These are phyloP conservation scores for Ophiosphaerella korrae DNA, from an alignment of 2,329 filamentous ascomycete species.

Conservation along the genomic window DNA sequence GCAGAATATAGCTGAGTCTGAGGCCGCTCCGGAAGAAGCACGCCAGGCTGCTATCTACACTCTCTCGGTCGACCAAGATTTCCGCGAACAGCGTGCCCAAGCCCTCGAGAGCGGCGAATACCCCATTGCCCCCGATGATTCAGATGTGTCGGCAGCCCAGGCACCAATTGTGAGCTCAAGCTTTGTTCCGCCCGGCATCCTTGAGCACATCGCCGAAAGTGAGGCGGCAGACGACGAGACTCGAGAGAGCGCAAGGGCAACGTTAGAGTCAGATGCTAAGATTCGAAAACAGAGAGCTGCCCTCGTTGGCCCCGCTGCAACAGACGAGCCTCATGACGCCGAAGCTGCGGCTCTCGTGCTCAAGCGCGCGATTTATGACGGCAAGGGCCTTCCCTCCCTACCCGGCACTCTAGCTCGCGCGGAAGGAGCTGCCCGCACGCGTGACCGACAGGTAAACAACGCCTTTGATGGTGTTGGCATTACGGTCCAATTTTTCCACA, in stretches of 20 bases:
- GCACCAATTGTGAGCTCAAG: too few relatives aligned
- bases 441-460: slow-evolving; percentile 45
- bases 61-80: background rate
- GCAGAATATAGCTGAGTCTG: background rate
- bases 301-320: background rate
- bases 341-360: background rate
- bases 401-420: slow-evolving; percentile 1
- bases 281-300: background rate
- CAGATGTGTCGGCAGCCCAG: too few relatives aligned
- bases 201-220: too few relatives aligned
- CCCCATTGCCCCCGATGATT: too few relatives aligned
- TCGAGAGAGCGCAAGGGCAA: too few relatives aligned
- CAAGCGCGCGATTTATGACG: slow-evolving; percentile 3
- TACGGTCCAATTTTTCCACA: slow-evolving; percentile 58
- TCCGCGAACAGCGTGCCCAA: background rate
- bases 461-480: slow-evolving; percentile 58
- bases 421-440: slow-evolving; percentile 2
- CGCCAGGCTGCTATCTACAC: background rate
- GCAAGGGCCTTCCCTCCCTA: slow-evolving; percentile 1
- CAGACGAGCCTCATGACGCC: background rate
- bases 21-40: background rate
- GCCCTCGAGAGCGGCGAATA: too few relatives aligned
- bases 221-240: too few relatives aligned
- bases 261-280: too few relatives aligned
- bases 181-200: too few relatives aligned